Percentiles rank a stretch among this genome's conserved stretches.
phyloP scores from a whole-genome alignment of 1,139 yeast species.

The Taphrina sp. region DNA sequence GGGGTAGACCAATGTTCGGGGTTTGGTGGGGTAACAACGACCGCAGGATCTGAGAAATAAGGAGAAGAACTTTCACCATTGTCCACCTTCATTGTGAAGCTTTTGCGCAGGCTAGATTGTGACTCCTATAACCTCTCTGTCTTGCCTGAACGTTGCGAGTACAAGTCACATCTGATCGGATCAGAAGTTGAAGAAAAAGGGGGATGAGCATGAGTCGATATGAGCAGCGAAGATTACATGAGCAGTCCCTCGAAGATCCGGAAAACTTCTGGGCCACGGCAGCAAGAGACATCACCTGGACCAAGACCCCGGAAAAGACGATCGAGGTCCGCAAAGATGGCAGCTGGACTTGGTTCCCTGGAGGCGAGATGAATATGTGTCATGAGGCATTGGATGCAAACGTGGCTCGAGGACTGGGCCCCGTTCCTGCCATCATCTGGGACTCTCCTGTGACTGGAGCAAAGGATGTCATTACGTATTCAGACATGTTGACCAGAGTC shows the following conservation, averaged over 20 bases:
- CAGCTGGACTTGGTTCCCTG: conserved; percentile 26
- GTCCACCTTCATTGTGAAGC: too few species aligned
- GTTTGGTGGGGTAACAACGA: too few species aligned
- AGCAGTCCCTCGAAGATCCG: conserved; percentile 11
- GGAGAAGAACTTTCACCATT: too few species aligned
- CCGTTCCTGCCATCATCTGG: conserved; percentile 15
- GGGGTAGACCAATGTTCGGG: too few species aligned
- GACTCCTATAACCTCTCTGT: too few species aligned
- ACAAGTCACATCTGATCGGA: too few species aligned
- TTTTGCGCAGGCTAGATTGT: too few species aligned
- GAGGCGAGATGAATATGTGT: conserved; percentile 27
- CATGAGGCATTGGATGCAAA: conserved; percentile 17
- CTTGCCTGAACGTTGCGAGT: too few species aligned
- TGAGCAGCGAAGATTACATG: conserved; percentile 6
- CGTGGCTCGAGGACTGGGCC: conserved; percentile 3
- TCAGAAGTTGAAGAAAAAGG: too few species aligned
- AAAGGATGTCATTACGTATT: conserved; percentile 15
- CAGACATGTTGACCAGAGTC: conserved; percentile 6
- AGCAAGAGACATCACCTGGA: conserved; percentile 15
- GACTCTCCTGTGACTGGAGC: conserved; percentile 26
- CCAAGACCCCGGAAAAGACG: conserved; percentile 8
- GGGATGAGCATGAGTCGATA: neutral
- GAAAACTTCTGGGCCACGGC: conserved; percentile 5
- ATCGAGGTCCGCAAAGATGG: conserved; percentile 1
- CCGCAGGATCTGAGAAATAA: too few species aligned